phyloP scores from a whole-genome alignment of 2,329 filamentous ascomycete species.

The Lachnellula occidentalis region DNA sequence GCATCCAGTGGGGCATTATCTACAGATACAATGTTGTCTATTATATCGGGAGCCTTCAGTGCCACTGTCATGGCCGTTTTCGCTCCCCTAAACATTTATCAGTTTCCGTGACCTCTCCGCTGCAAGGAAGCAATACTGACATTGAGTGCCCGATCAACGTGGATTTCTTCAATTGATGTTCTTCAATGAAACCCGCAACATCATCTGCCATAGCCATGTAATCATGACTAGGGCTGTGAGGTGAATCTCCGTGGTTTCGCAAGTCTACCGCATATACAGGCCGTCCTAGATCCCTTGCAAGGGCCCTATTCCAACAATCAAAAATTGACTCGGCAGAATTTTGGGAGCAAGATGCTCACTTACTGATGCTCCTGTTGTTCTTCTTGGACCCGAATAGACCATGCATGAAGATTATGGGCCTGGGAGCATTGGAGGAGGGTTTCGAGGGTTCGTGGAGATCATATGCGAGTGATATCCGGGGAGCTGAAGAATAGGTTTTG shows the following conservation, averaged over 20 bases:
- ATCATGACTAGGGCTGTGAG: conserved; percentile 70
- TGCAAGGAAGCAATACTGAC: conserved; percentile 40
- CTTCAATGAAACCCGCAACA: conserved; percentile 68
- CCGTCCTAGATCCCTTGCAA: conserved; percentile 75
- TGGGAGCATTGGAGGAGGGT: conserved; percentile 37
- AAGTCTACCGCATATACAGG: conserved; percentile 83
- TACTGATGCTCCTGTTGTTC: conserved; percentile 92
- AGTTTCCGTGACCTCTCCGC: neutral
- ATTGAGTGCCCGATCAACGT: conserved; percentile 93
- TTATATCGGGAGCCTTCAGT: conserved; percentile 59
- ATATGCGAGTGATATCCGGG: conserved; percentile 45
- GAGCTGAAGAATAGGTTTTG: conserved; percentile 13
- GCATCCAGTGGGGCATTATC: conserved; percentile 90
- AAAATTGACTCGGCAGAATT: too few relatives aligned
- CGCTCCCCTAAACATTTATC: conserved; percentile 58
- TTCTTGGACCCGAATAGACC: conserved; percentile 93
- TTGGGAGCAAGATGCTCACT: conserved; percentile 47
- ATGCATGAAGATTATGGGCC: conserved; percentile 82
- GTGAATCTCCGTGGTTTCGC: conserved; percentile 88
- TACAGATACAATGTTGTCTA: conserved; percentile 72
- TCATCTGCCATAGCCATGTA: conserved; percentile 80
- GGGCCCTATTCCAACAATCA: conserved; percentile 47
- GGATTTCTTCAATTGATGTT: conserved; percentile 63
- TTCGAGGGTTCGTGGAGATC: conserved; percentile 61
- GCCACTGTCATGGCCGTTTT: conserved; percentile 89